A percentile compares a stretch with the other conserved stretches of the same genome.
phyloP scores from a whole-genome alignment of 306 rosid species.

The Gillenia trifoliata region DNA sequence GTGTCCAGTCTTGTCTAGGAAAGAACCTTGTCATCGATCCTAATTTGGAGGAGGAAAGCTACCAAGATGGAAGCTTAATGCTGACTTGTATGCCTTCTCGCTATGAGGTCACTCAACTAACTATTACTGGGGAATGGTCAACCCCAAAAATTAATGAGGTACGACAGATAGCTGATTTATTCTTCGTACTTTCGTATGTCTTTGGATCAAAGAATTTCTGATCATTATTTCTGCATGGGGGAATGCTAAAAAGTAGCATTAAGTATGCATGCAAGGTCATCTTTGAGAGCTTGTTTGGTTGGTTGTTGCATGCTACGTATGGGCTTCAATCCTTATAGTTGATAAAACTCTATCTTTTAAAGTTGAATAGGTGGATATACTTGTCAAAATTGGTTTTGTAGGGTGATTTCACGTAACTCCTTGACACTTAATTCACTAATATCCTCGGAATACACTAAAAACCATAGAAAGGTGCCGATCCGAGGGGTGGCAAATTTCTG shows the following conservation, averaged over 20 bases:
- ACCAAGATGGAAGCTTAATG: constrained; percentile 87
- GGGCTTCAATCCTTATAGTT: background rate
- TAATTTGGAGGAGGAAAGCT: constrained; percentile 79
- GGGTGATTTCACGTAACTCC: background rate
- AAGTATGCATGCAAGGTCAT: background rate
- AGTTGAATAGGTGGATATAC: background rate
- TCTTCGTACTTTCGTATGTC: background rate
- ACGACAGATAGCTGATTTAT: background rate
- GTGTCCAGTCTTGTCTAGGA: constrained; percentile 62
- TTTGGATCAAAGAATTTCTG: background rate
- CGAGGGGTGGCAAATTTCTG: background rate
- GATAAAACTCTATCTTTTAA: background rate
- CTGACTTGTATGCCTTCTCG: constrained; percentile 91
- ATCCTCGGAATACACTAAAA: background rate
- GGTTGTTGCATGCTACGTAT: background rate
- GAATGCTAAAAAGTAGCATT: background rate
- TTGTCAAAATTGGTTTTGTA: background rate
- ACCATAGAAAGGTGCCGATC: background rate
- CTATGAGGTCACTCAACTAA: constrained; percentile 88
- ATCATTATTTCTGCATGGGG: background rate
- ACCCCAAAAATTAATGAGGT: constrained; percentile 54
- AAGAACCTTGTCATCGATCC: constrained; percentile 88
- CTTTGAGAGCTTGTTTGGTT: background rate
- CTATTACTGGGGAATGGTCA: constrained; percentile 93
- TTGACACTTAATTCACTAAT: background rate